These are phyloP conservation scores for Allium cepa DNA, from an alignment of 106 monocot genomes.

Conservation along the genomic window DNA sequence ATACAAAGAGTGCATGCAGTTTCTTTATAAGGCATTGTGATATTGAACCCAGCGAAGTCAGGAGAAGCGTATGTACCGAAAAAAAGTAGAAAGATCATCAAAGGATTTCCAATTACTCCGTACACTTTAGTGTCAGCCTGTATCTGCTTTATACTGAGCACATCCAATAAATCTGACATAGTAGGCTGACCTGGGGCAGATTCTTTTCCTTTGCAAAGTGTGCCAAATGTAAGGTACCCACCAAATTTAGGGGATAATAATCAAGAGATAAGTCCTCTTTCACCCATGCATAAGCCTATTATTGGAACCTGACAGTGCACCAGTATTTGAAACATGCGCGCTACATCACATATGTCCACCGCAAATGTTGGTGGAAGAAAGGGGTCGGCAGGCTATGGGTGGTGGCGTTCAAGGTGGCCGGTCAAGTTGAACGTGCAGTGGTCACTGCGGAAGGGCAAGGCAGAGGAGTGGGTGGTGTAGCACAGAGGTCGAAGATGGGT, in stretches of 20 bases:
- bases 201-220: constrained; percentile 58
- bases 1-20: constrained; percentile 64
- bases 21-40: constrained; percentile 85
- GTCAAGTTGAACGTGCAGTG: too few relatives aligned
- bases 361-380: constrained; percentile 83
- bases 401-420: too few relatives aligned
- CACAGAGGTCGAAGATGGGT: too few relatives aligned
- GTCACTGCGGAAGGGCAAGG: too few relatives aligned
- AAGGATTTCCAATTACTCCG: constrained; percentile 89
- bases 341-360: constrained; percentile 67
- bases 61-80: constrained; percentile 72
- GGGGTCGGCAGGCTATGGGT: too few relatives aligned
- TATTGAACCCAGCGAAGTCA: constrained; percentile 87
- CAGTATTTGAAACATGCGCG: constrained; percentile 82
- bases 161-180: constrained; percentile 56
- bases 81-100: constrained; percentile 63
- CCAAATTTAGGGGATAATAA: constrained; percentile 87
- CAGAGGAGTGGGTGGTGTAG: too few relatives aligned
- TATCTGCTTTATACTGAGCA: constrained; percentile 75
- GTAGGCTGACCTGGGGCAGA: constrained; percentile 96
- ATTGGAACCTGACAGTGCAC: constrained; percentile 92
- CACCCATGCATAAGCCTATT: constrained; percentile 87
- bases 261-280: constrained; percentile 80
- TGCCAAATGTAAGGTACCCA: constrained; percentile 89
- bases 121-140: constrained; percentile 60